A percentile compares a stretch with the other conserved stretches of the same genome.
phyloP scores from a whole-genome alignment of 305 asterid species.

The Fraxinus baroniana region DNA sequence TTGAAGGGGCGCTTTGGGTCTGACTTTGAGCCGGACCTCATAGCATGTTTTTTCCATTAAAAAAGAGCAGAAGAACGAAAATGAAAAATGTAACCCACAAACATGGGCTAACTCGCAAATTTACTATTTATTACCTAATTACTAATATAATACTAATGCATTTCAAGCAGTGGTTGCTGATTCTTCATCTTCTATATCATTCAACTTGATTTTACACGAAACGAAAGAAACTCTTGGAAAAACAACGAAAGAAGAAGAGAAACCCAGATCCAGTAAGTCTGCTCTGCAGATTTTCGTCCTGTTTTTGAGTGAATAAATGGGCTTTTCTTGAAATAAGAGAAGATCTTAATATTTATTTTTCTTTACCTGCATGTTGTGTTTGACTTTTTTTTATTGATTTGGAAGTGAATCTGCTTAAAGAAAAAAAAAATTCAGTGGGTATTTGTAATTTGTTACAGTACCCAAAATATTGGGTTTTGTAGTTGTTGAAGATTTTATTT shows the following conservation, averaged over 20 bases:
- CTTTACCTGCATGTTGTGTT: slow-evolving; percentile 21
- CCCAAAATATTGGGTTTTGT: background rate
- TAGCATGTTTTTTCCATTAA: too few relatives aligned
- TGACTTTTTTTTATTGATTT: slow-evolving; percentile 1
- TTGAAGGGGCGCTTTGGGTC: too few relatives aligned
- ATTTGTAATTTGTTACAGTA: background rate
- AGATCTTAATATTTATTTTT: background rate
- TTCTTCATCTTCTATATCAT: slow-evolving; percentile 35
- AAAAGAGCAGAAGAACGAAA: too few relatives aligned
- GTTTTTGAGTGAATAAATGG: background rate
- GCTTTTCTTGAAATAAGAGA: slow-evolving; percentile 14
- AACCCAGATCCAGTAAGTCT: slow-evolving; percentile 55
- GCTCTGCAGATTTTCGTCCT: slow-evolving; percentile 8
- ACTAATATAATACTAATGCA: slow-evolving; percentile 22
- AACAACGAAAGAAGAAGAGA: slow-evolving; percentile 12
- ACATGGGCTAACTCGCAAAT: slow-evolving; percentile 9
- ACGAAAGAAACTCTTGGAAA: slow-evolving; percentile 16
- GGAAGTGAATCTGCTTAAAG: background rate
- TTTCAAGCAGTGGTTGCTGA: slow-evolving; percentile 37
- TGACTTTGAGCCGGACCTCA: too few relatives aligned
- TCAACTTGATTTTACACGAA: slow-evolving; percentile 21
- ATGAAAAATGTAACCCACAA: too few relatives aligned
- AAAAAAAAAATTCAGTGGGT: background rate
- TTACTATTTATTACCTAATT: slow-evolving; percentile 15
- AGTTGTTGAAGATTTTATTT: slow-evolving; percentile 9